Conservation (phyloP, 2,329 filamentous ascomycete genomes). For the Coniochaeta sp. region DNA sequence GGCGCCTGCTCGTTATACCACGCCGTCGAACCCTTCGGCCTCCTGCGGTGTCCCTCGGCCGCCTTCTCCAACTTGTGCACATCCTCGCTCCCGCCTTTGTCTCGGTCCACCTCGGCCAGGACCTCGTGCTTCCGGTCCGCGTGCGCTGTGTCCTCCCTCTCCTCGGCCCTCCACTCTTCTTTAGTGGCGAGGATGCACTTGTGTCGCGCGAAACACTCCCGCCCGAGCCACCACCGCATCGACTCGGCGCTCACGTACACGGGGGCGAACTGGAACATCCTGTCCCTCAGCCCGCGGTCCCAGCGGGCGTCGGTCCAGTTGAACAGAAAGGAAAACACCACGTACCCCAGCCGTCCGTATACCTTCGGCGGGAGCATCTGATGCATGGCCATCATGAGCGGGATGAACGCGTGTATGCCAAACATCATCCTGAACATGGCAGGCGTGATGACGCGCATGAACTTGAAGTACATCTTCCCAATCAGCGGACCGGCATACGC, state of each 20-base stretch:
- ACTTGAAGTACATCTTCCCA: conserved; percentile 82
- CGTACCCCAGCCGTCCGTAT: conserved; percentile 80
- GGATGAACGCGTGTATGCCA: conserved; percentile 89
- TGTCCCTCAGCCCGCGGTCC: conserved; percentile 70
- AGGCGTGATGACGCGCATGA: conserved; percentile 76
- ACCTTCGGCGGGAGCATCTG: conserved; percentile 53
- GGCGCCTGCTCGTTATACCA: conserved; percentile 81
- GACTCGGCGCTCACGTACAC: conserved; percentile 84
- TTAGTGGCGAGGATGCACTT: conserved; percentile 80
- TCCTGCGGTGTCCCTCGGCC: conserved; percentile 25
- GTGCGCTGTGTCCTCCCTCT: conserved; percentile 48
- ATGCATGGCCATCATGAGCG: conserved; percentile 86
- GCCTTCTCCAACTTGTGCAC: conserved; percentile 14
- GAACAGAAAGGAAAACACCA: conserved; percentile 84
- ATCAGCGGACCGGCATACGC: conserved; percentile 85
- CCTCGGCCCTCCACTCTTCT: conserved; percentile 59
- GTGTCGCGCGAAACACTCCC: conserved; percentile 71
- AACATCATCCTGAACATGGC: conserved; percentile 74
- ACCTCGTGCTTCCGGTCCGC: conserved; percentile 10
- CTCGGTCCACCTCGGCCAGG: conserved; percentile 27
- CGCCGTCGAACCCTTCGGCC: conserved; percentile 46
- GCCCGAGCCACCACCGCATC: conserved; percentile 93
- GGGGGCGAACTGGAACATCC: conserved; percentile 88
- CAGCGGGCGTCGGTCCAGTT: conserved; percentile 79
- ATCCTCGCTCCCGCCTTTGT: conserved; percentile 12